A percentile compares a stretch with the other conserved stretches of the same genome.
These are phyloP conservation scores for Carex kokanica DNA, from an alignment of 176 grass and related monocot genomes.

Conservation along the genomic window DNA sequence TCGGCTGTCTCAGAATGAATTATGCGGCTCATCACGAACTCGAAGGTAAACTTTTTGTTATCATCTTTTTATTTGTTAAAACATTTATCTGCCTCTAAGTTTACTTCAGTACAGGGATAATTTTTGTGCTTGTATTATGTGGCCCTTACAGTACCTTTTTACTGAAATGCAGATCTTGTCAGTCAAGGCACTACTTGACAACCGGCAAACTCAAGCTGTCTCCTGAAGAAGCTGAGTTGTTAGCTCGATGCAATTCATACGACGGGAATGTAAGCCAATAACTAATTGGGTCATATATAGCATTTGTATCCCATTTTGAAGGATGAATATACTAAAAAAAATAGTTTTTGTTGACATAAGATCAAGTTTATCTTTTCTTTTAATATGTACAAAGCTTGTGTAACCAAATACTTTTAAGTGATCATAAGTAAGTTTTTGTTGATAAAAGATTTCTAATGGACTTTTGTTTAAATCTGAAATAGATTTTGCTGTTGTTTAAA, in stretches of 20 bases:
- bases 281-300: neutral
- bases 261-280: slow-evolving; percentile 12
- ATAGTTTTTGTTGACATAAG: too few species aligned
- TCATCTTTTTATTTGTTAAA: slow-evolving; percentile 5
- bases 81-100: neutral
- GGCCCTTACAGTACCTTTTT: slow-evolving; percentile 4
- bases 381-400: too few species aligned
- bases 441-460: neutral
- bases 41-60: slow-evolving; percentile 43
- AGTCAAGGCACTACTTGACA: slow-evolving; percentile 60
- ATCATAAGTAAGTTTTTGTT: too few species aligned
- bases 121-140: neutral
- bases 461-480: neutral
- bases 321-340: too few species aligned
- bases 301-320: too few species aligned
- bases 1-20: slow-evolving; percentile 48
- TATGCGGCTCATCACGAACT: slow-evolving; percentile 7
- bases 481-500: too few species aligned
- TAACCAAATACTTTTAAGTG: too few species aligned
- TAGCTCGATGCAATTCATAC: slow-evolving; percentile 50
- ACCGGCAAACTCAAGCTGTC: slow-evolving; percentile 47
- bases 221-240: slow-evolving; percentile 46
- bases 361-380: too few species aligned
- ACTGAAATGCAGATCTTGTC: slow-evolving; percentile 43
- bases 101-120: neutral